Evolutionary conservation across 176 grass and related monocot genomes (phyloP).

Genomic region (Elymus sibiricus): DNA sequence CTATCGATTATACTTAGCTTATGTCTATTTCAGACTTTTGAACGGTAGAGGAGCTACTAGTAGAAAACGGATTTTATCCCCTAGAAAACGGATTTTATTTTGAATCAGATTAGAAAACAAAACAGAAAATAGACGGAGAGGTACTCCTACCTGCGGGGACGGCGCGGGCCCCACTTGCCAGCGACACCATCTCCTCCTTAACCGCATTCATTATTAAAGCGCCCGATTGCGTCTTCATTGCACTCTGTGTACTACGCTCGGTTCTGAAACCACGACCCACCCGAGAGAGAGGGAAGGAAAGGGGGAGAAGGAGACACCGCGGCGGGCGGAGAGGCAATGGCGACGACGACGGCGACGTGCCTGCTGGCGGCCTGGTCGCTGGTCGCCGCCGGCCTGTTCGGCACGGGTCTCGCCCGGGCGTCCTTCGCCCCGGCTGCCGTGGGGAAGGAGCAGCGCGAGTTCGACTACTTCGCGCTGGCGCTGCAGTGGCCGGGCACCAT

Average conservation of each 20-base stretch:
- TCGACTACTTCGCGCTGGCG: constrained; percentile 85
- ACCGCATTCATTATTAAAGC: not conserved
- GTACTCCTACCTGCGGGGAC: not conserved
- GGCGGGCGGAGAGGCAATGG: not conserved
- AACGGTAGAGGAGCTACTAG: not conserved
- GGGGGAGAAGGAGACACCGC: not conserved
- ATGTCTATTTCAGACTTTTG: not conserved
- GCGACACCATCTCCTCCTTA: not conserved
- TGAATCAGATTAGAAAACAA: too few species aligned
- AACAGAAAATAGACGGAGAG: not conserved
- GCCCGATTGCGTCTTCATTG: not conserved
- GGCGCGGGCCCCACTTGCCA: not conserved
- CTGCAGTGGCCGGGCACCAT: constrained; percentile 95
- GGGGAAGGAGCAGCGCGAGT: constrained; percentile 40
- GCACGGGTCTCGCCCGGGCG: not conserved
- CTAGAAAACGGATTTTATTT: too few species aligned
- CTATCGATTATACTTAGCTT: not conserved
- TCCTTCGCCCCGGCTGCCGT: not conserved
- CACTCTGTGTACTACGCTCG: not conserved
- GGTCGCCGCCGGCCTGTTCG: constrained; percentile 2
- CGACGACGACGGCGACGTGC: not conserved
- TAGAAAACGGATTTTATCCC: too few species aligned
- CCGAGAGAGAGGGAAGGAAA: not conserved
- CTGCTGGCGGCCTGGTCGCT: constrained; percentile 12
- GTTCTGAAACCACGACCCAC: not conserved